Conservation (phyloP, 1,284 basidiomycete genomes). For the Lentinus polychrous region DNA sequence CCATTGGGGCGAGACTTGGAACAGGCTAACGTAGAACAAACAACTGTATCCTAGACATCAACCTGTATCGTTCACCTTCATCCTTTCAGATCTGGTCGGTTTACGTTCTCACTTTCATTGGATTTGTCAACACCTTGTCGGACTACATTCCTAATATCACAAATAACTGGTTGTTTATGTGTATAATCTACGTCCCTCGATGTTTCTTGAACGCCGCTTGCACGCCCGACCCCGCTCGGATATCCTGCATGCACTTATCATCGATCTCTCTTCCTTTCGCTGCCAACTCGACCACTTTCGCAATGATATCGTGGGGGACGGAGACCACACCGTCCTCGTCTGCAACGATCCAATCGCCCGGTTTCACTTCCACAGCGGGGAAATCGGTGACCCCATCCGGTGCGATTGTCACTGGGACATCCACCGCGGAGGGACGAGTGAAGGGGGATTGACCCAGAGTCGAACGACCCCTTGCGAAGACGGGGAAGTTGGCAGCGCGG, state of each 20-base stretch:
- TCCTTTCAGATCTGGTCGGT: not conserved
- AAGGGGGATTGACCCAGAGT: conserved; percentile 87
- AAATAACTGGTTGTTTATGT: not conserved
- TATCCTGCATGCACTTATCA: conserved; percentile 70
- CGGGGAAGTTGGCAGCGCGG: conserved; percentile 58
- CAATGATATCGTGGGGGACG: conserved; percentile 54
- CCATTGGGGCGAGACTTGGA: no score
- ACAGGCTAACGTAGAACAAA: not conserved
- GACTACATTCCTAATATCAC: not conserved
- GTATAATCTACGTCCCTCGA: conserved; percentile 38
- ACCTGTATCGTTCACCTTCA: not conserved
- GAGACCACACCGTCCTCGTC: conserved; percentile 91
- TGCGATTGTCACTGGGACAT: conserved; percentile 66
- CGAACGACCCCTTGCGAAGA: conserved; percentile 78
- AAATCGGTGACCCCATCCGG: conserved; percentile 34
- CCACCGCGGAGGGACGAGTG: conserved; percentile 75
- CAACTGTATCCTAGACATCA: not conserved
- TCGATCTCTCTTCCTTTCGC: conserved; percentile 62
- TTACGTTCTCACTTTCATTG: no score
- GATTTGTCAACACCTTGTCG: not conserved
- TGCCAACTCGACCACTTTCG: conserved; percentile 58
- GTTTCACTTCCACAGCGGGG: conserved; percentile 54
- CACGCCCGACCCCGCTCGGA: conserved; percentile 68
- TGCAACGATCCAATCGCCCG: conserved; percentile 81
- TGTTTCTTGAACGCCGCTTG: conserved; percentile 74